Evolutionary conservation across 2,329 filamentous ascomycete genomes (phyloP).

Genomic region (Parafenestella ontariensis): DNA sequence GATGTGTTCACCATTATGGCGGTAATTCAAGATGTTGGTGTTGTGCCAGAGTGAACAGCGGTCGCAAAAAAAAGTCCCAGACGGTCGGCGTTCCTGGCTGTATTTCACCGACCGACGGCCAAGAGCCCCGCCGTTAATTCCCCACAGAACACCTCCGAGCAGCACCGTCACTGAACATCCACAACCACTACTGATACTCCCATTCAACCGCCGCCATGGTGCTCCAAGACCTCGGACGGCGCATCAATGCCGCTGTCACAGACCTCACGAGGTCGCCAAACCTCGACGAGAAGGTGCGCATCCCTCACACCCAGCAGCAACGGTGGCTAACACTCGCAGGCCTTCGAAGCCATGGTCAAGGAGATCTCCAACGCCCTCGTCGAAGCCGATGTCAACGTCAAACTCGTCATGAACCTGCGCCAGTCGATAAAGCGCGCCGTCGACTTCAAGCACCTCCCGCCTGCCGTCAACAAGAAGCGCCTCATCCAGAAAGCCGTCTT

Average conservation of each 20-base stretch:
- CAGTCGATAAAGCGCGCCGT: conserved; percentile 91
- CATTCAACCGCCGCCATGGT: conserved; percentile 70
- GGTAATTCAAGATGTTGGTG: conserved; percentile 10
- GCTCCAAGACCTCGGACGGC: conserved; percentile 97
- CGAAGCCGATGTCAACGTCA: conserved; percentile 96
- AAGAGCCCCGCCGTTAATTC: conserved; percentile 32
- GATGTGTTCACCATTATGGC: conserved; percentile 49
- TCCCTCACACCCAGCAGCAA: conserved; percentile 9
- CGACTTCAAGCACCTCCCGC: conserved; percentile 92
- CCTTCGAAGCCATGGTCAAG: conserved; percentile 97
- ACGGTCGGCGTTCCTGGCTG: conserved; percentile 27
- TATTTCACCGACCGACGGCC: conserved; percentile 34
- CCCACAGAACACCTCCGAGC: conserved; percentile 28
- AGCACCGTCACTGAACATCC: conserved; percentile 16
- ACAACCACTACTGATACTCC: conserved; percentile 10
- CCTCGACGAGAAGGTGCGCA: conserved; percentile 86
- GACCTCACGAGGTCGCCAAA: conserved; percentile 92
- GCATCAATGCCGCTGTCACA: conserved; percentile 95
- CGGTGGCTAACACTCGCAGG: conserved; percentile 62
- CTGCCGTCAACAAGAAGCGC: conserved; percentile 96
- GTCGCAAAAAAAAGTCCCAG: conserved; percentile 32
- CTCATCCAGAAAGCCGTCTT: conserved; percentile 98
- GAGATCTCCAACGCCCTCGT: conserved; percentile 95
- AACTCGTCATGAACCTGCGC: conserved; percentile 86
- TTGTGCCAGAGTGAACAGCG: conserved; percentile 5